Evolutionary conservation across 331 rosid species (phyloP).

Genomic region (Quercus phellos): DNA sequence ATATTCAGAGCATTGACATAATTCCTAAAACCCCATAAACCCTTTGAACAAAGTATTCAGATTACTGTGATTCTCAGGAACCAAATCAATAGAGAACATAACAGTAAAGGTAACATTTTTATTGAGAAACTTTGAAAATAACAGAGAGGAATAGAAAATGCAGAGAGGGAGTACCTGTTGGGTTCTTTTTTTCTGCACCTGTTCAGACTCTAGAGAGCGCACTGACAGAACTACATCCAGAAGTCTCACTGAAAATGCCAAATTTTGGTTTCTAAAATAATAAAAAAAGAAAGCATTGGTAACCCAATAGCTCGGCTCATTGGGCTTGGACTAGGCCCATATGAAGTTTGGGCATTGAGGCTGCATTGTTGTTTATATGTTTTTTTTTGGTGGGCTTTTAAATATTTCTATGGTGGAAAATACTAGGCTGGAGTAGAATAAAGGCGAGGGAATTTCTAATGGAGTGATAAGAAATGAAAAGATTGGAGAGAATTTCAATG

Average conservation of each 20-base stretch:
- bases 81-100: background rate
- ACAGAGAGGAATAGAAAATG: background rate
- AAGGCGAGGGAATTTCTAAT: no score
- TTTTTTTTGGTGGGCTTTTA: background rate
- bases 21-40: background rate
- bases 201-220: no score
- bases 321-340: background rate
- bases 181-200: no score
- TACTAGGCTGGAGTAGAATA: no score
- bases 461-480: no score
- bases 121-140: background rate
- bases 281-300: background rate
- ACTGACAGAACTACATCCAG: no score
- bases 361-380: no score
- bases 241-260: background rate
- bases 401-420: no score
- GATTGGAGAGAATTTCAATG: no score
- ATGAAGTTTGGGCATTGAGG: background rate
- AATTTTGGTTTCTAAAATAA: background rate
- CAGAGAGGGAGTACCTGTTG: slow-evolving; percentile 2
- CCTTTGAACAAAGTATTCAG: background rate
- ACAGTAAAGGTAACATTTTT: background rate
- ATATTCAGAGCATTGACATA: background rate
- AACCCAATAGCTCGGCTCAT: background rate
- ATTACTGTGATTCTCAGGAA: background rate